A percentile compares a stretch with the other conserved stretches of the same genome.
phyloP scores from a whole-genome alignment of 768 basidiomycete species.

The Erythrobasidium yunnanense region DNA sequence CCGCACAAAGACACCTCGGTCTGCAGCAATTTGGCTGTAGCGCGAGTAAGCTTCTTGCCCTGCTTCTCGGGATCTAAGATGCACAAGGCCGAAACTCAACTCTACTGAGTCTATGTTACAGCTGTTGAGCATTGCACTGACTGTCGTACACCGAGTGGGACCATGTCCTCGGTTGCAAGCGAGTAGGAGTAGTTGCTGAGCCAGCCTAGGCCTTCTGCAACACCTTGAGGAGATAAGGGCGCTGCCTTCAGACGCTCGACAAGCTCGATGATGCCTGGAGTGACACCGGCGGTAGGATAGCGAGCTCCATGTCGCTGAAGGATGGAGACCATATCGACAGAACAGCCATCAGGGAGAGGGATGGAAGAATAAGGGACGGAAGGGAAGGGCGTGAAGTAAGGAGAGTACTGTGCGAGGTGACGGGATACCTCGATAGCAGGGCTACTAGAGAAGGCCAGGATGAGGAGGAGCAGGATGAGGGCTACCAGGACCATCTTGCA shows the following conservation, averaged over 20 bases:
- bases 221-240: conserved; percentile 41
- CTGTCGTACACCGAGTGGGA: conserved; percentile 62
- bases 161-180: conserved; percentile 52
- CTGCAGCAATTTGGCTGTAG: neutral
- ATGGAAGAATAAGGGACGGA: conserved; percentile 2
- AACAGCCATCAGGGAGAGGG: neutral
- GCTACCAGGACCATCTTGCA: neutral
- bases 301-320: conserved; percentile 72
- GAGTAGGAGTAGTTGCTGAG: conserved; percentile 48
- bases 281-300: conserved; percentile 54
- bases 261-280: conserved; percentile 46
- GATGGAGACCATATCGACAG: conserved; percentile 2
- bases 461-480: neutral
- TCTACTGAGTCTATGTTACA: conserved; percentile 45
- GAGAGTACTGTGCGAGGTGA: conserved; percentile 27
- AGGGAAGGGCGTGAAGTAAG: conserved; percentile 1
- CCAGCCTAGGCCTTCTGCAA: neutral
- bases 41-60: neutral
- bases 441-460: neutral
- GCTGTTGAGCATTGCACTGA: conserved; percentile 45
- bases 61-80: neutral
- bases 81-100: neutral
- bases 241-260: conserved; percentile 52
- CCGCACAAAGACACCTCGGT: conserved; percentile 17
- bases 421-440: neutral